Base-by-base conservation (phyloP, 495 filamentous ascomycete genomes). In the Astrothelium macrocarpum region DNA sequence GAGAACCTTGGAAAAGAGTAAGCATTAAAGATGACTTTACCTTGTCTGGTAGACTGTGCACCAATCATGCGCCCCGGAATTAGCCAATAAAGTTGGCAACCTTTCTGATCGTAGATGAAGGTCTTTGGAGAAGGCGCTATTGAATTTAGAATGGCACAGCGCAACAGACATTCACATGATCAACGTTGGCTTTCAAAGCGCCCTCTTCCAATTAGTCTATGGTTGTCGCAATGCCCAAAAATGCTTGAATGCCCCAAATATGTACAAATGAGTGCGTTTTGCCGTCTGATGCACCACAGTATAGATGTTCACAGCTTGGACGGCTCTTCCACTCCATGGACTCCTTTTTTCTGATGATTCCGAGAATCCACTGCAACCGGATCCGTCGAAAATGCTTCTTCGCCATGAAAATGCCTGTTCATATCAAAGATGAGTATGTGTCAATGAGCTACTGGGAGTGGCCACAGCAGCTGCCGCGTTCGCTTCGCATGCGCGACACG, bases 341-440 rank as follows among this genome's bases (percentile, higher is more conserved):
- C 49, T 28, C 4, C 16, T 20, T 29, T n/a, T 9, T 16, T 29
- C 49, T 20, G 23, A 29, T 29, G 25, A 56, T 29, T 56, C 20
- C 11, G 49, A 26, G 0, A 25, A 56, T 56, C 20, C 29, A 56
- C 49, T 25, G n/a, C 2, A 28, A n/a, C 49, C 9, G 49, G 49
- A 29, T 56, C 49, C n/a, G 20, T 56, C 7, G 49, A 56, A 56
- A 56, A 56, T 25, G 49, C 49, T 20, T 56, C 49, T 3, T 56
- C 49, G 49, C 49, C 49, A 28, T 56, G 49, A 16, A 56, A 56
- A 25, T 56, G 49, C 49, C 49, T 56, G 20, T 56, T 20, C 7
- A 28, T 9, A 56, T 10, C n/a, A 20, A 29, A 20, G 25, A 9
- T 10, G 11, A 28, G 11, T 9, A 25, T 56, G 20, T 28, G 49